phyloP scores from a whole-genome alignment of 176 grass and related monocot genomes.

The Elaeis guineensis region DNA sequence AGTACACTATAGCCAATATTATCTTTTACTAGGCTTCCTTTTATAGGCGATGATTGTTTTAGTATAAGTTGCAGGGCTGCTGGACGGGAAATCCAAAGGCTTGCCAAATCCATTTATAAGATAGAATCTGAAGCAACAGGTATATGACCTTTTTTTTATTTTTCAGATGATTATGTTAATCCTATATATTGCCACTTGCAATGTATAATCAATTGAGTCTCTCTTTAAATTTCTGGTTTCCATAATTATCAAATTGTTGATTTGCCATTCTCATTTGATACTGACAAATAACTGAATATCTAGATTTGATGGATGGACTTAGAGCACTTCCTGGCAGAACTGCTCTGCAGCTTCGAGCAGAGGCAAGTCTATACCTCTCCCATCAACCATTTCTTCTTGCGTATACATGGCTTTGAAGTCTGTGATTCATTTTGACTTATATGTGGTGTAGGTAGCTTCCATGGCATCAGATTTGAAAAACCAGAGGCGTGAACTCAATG shows the following conservation, averaged over 20 bases:
- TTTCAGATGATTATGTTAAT: no score
- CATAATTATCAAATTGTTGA: no score
- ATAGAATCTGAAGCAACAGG: slow-evolving; percentile 73
- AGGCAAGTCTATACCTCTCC: slow-evolving; percentile 30
- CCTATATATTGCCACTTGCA: no score
- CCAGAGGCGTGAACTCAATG: slow-evolving; percentile 47
- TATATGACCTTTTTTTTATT: slow-evolving; percentile 22
- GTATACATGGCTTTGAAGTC: no score
- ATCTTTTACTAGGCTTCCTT: neutral
- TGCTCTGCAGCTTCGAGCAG: slow-evolving; percentile 76
- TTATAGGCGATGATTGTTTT: slow-evolving; percentile 4
- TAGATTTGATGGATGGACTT: slow-evolving; percentile 81
- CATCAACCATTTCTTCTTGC: neutral
- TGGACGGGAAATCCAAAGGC: slow-evolving; percentile 73
- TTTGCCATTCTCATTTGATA: no score
- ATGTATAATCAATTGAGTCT: no score
- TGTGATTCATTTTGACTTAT: no score
- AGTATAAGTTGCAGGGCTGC: slow-evolving; percentile 45
- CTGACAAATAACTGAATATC: neutral
- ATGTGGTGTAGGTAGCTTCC: slow-evolving; percentile 51
- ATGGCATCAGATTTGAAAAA: slow-evolving; percentile 83
- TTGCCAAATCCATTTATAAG: slow-evolving; percentile 74
- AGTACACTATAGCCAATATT: neutral
- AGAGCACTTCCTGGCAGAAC: slow-evolving; percentile 68
- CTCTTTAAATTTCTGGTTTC: no score